Conservation (phyloP, 441 rosid species). For the Bruguiera hainesii region DNA sequence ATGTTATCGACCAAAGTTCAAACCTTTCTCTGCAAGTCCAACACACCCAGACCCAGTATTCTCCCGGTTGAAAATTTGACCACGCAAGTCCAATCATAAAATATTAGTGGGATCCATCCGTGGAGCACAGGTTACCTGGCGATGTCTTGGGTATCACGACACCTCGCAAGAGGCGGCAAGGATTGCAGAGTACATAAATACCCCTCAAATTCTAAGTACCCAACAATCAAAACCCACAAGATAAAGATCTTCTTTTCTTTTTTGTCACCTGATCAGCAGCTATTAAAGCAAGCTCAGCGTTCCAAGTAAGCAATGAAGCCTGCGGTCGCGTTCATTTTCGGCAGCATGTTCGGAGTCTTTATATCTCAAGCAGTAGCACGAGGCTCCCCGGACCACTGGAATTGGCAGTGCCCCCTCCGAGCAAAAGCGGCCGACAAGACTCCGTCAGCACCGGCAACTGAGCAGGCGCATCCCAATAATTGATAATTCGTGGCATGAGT, state of each 20-base stretch:
- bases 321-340: conserved; percentile 22
- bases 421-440: neutral
- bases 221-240: no score
- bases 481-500: no score
- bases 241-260: neutral
- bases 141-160: conserved; percentile 11
- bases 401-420: conserved; percentile 21
- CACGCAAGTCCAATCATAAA: no score
- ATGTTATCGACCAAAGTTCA: no score
- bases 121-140: neutral
- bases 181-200: neutral
- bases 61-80: no score
- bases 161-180: no score
- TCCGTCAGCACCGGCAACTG: neutral
- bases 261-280: neutral
- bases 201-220: neutral
- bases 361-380: conserved; percentile 3
- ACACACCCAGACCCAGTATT: no score
- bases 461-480: neutral
- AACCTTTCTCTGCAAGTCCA: no score
- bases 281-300: neutral
- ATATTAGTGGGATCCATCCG: neutral
- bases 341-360: conserved; percentile 26
- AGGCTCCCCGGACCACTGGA: neutral
- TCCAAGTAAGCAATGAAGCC: neutral